Conservation (phyloP, 345 rosid genomes). For the Moricandia arvensis region DNA sequence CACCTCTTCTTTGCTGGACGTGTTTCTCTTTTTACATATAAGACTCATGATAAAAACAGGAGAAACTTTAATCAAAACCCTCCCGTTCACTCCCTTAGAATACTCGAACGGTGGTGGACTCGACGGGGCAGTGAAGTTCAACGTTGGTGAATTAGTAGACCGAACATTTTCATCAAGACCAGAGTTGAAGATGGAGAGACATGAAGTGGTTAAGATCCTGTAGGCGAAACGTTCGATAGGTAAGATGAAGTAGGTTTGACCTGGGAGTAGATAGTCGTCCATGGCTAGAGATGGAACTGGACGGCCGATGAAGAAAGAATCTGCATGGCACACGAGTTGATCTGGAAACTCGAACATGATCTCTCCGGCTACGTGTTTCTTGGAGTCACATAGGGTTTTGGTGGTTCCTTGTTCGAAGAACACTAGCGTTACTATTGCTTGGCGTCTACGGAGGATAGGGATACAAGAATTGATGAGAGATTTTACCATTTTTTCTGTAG, state of each 20-base stretch:
- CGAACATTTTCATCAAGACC: constrained; percentile 20
- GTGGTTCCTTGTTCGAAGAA: constrained; percentile 61
- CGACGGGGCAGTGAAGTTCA: constrained; percentile 43
- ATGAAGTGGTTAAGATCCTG: constrained; percentile 55
- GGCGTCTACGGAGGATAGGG: constrained; percentile 15
- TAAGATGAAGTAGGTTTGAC: constrained; percentile 76
- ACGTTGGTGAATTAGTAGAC: constrained; percentile 16
- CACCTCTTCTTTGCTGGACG: constrained; percentile 2
- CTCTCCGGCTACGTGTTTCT: constrained; percentile 78
- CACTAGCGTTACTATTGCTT: constrained; percentile 45
- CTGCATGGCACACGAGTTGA: constrained; percentile 72
- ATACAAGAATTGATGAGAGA: constrained; percentile 28
- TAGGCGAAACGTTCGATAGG: constrained; percentile 67
- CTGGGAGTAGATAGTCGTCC: constrained; percentile 61
- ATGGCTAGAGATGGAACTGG: constrained; percentile 67
- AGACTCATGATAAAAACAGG: constrained; percentile 55
- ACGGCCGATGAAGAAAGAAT: constrained; percentile 86
- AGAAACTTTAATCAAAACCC: constrained; percentile 53
- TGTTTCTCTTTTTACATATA: constrained; percentile 23
- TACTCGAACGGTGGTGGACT: constrained; percentile 58
- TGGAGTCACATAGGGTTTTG: constrained; percentile 41
- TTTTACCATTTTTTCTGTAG: constrained; percentile 46
- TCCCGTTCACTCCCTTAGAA: constrained; percentile 44
- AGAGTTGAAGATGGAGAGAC: constrained; percentile 55
- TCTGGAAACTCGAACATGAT: constrained; percentile 91